These are phyloP conservation scores for Axilococcus clingmanii DNA, from an alignment of 139 green algal genomes.

Conservation along the genomic window DNA sequence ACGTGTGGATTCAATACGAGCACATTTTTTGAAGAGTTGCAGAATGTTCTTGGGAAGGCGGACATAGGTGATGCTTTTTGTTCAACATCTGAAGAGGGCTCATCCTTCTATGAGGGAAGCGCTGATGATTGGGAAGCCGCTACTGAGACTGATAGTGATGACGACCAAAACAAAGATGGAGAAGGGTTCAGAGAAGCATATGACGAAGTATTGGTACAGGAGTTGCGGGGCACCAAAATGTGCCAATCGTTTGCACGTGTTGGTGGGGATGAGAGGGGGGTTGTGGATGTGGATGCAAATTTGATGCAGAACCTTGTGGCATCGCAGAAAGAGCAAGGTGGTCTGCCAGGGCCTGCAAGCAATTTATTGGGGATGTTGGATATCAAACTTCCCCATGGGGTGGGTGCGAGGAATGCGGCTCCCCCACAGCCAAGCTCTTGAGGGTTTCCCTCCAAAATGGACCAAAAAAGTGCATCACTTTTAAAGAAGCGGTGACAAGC, in stretches of 20 bases:
- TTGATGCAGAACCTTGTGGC: conserved; percentile 60
- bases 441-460: no score
- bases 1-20: conserved; percentile 13
- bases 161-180: conserved; percentile 4
- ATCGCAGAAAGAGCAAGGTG: conserved; percentile 56
- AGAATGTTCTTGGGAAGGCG: conserved; percentile 19
- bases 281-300: conserved; percentile 65
- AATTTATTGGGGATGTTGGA: conserved; percentile 63
- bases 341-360: conserved; percentile 61
- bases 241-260: conserved; percentile 28
- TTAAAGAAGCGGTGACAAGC: no score
- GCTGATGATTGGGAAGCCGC: background rate
- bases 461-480: no score
- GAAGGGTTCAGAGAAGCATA: conserved; percentile 48
- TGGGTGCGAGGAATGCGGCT: background rate
- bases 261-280: conserved; percentile 1
- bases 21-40: conserved; percentile 29
- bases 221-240: conserved; percentile 39
- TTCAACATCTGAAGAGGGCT: conserved; percentile 21
- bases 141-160: conserved; percentile 44
- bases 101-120: conserved; percentile 24
- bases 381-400: conserved; percentile 37
- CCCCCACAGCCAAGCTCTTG: no score
- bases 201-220: conserved; percentile 21
- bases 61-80: conserved; percentile 1